Evolutionary conservation across 1,284 basidiomycete species (phyloP), one percentile per base, ranked within the genome.

Genomic region (Ganoderma multipileum): DNA sequence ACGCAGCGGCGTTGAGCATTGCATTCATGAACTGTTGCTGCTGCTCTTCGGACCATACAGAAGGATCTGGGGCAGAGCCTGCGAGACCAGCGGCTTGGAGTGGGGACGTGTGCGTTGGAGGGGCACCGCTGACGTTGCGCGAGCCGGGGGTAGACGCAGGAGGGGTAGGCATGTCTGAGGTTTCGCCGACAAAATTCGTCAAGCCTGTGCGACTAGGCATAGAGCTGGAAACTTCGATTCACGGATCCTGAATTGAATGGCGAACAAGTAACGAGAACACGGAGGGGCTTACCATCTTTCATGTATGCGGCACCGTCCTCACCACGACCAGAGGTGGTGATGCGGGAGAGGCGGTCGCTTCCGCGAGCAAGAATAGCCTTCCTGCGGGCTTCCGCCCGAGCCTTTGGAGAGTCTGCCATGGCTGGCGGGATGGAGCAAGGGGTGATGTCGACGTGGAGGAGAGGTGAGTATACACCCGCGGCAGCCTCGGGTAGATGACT

Each of bases 241-340:
- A 65, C 67, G 47, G 62, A 70, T n/a, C 28, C 16, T 60, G 23
- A 50, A 58, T 41, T 68, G 33, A 28, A 67, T 16, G 44, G 59
- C 28, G 63, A 52, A 68, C n/a, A 55, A 14, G 61, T 26, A 6
- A 68, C 12, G 33, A 44, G 61, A 67, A 3, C 9, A 20, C 14
- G 57, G 23, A 57, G 26, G 38, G 60, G 75, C 83, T 69, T 68
- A 90, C 90, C 86, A 65, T 87, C 82, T 72, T 85, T 84, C 68
- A 85, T 77, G 75, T 87, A 91, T n/a, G 84, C 83, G 6, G 87
- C 82, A 5, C 85, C 86, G 69, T 92, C 91, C 66, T 92, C 91
- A 41, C 92, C 91, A 64, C 92, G 83, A 26, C 91, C 92, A 7
- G 90, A 90, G 4, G 89, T 89, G 6, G 92, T 92, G 62, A 94